phyloP scores from a whole-genome alignment of 805 yeast genomes.

The Zygosaccharomyces rouxii region DNA sequence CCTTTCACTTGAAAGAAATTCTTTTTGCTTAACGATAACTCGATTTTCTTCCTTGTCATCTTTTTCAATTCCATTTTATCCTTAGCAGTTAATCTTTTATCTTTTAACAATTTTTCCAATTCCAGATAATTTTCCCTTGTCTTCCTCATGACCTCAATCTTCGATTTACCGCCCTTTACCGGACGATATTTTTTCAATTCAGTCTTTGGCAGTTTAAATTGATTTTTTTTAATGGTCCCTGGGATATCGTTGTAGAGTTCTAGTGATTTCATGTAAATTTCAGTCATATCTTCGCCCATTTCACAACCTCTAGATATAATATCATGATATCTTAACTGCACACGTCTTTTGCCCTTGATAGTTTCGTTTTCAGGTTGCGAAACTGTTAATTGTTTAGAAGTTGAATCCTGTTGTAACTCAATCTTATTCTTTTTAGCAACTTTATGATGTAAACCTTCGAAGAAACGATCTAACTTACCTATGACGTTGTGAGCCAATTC shows the following conservation, averaged over 20 bases:
- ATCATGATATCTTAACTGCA: slow-evolving; percentile 26
- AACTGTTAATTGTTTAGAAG: slow-evolving; percentile 12
- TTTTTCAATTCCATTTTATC: slow-evolving; percentile 16
- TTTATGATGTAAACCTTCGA: slow-evolving; percentile 26
- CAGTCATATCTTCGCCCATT: slow-evolving; percentile 31
- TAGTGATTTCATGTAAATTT: slow-evolving; percentile 32
- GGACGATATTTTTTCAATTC: slow-evolving; percentile 22
- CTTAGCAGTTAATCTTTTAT: slow-evolving; percentile 15
- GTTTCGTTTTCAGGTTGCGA: slow-evolving; percentile 10
- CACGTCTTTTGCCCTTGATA: slow-evolving; percentile 15
- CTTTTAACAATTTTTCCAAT: slow-evolving; percentile 19
- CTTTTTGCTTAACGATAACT: slow-evolving; percentile 17
- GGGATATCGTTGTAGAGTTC: slow-evolving; percentile 33
- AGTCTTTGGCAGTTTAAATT: slow-evolving; percentile 26
- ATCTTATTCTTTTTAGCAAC: slow-evolving; percentile 26
- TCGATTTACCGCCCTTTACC: slow-evolving; percentile 7
- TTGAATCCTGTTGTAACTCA: slow-evolving; percentile 16
- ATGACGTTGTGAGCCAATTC: slow-evolving; percentile 19
- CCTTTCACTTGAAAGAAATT: slow-evolving; percentile 23
- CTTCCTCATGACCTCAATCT: slow-evolving; percentile 5
- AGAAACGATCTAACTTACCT: slow-evolving; percentile 27
- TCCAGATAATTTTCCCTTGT: slow-evolving; percentile 17
- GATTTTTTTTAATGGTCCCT: slow-evolving; percentile 16
- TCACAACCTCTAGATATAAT: slow-evolving; percentile 29
- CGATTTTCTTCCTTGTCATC: slow-evolving; percentile 11